phyloP scores from a whole-genome alignment of 192 early-diverging fungal genomes.

The Entomortierella chlamydospora region DNA sequence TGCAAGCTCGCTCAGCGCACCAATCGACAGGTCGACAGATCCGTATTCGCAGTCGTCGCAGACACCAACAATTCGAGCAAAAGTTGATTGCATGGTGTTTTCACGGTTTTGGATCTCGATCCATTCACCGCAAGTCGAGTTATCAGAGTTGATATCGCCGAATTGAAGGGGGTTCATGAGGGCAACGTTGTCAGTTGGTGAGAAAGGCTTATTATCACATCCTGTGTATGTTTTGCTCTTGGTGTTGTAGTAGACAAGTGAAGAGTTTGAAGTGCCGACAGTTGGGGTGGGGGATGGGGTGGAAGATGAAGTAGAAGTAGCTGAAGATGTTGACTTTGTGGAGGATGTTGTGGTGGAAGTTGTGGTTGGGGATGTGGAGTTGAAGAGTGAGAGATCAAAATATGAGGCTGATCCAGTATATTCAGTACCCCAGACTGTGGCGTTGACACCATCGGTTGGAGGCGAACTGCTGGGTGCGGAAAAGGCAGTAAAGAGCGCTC shows the following conservation, averaged over 20 bases:
- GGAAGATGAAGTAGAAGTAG: conserved; percentile 6
- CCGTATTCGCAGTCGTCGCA: conserved; percentile 45
- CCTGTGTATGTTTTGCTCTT: conserved; percentile 26
- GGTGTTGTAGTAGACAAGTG: conserved; percentile 43
- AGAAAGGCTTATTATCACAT: conserved; percentile 40
- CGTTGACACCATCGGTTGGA: conserved; percentile 35
- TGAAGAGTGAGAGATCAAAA: conserved; percentile 30
- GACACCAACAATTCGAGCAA: conserved; percentile 31
- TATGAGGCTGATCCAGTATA: conserved; percentile 46
- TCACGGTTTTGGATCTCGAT: conserved; percentile 42
- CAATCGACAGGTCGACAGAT: conserved; percentile 19
- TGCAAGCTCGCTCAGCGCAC: conserved; percentile 21
- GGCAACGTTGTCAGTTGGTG: conserved; percentile 32
- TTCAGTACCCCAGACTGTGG: conserved; percentile 27
- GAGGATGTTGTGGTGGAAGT: conserved; percentile 3
- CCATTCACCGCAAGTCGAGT: conserved; percentile 51
- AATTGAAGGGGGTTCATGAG: conserved; percentile 51
- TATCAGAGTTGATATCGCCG: conserved; percentile 19
- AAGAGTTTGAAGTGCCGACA: conserved; percentile 11
- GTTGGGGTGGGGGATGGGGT: too few species aligned
- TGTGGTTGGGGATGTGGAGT: not conserved
- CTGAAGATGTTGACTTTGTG: not conserved
- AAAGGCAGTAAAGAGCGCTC: conserved; percentile 44
- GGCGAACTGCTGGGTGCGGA: conserved; percentile 39
- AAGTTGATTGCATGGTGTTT: conserved; percentile 27